Evolutionary conservation across 2,329 filamentous ascomycete genomes (phyloP).

Genomic region (Bretziella fagacearum): DNA sequence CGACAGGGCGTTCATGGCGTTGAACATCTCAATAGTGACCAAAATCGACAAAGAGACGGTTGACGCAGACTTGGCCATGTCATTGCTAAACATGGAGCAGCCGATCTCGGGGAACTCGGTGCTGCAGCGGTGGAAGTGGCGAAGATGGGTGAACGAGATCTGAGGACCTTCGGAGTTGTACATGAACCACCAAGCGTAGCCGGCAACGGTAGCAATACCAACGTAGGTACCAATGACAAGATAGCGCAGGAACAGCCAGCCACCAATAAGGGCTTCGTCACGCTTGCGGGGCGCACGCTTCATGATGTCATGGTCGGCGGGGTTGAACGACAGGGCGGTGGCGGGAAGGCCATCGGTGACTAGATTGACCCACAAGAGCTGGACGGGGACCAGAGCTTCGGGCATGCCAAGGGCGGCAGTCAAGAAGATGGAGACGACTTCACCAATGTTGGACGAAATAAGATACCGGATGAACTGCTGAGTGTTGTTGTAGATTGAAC

Average conservation of each 20-base stretch:
- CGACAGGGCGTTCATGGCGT: constrained; percentile 94
- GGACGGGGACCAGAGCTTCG: constrained; percentile 89
- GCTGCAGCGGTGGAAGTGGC: constrained; percentile 88
- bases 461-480: constrained; percentile 99
- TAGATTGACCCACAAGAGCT: constrained; percentile 96
- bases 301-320: constrained; percentile 97
- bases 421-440: constrained; percentile 97
- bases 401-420: constrained; percentile 95
- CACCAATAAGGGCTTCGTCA: constrained; percentile 79
- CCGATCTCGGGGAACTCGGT: constrained; percentile 74
- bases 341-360: constrained; percentile 95
- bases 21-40: constrained; percentile 98
- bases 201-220: constrained; percentile 81
- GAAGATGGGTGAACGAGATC: constrained; percentile 75
- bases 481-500: constrained; percentile 98
- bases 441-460: constrained; percentile 97
- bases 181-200: constrained; percentile 99
- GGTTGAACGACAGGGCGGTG: constrained; percentile 94
- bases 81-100: constrained; percentile 78
- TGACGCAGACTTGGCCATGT: constrained; percentile 74
- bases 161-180: constrained; percentile 80
- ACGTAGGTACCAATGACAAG: constrained; percentile 93
- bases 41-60: constrained; percentile 84
- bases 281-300: constrained; percentile 77
- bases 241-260: constrained; percentile 96